Percentiles rank a stretch among this genome's conserved stretches.
These are phyloP conservation scores for Lipomyces mesembrius DNA, from an alignment of 805 yeast species.

Conservation along the genomic window DNA sequence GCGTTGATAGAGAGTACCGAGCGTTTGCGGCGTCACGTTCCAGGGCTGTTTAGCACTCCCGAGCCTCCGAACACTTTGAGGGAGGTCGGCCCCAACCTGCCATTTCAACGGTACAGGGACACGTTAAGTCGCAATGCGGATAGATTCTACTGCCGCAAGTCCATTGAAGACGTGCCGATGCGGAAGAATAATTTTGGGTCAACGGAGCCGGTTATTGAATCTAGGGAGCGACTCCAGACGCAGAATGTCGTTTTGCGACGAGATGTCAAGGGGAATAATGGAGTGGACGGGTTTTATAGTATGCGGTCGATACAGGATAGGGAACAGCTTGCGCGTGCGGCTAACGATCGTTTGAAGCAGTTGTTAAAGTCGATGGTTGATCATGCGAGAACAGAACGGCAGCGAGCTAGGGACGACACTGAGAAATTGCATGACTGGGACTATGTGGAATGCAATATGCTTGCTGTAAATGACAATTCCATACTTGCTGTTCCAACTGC, in stretches of 20 bases:
- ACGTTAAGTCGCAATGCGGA: neutral
- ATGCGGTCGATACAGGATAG: neutral
- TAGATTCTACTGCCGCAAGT: neutral
- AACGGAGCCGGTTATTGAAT: neutral
- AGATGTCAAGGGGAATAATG: neutral
- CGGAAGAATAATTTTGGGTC: neutral
- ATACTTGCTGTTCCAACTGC: neutral
- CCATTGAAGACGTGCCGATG: neutral
- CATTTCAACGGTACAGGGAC: neutral
- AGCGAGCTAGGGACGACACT: neutral
- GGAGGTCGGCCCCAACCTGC: neutral
- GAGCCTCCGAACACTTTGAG: neutral
- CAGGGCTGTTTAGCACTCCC: neutral
- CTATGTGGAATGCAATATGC: neutral
- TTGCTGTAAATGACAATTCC: neutral
- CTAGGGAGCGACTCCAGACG: neutral
- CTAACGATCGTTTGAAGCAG: neutral
- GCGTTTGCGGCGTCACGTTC: neutral
- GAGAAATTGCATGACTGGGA: neutral
- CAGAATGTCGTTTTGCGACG: neutral
- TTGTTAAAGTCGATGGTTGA: neutral
- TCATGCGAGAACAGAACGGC: neutral
- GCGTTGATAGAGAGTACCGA: neutral
- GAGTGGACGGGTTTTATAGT: neutral
- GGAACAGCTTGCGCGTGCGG: neutral